Evolutionary conservation across 129 eudicot species (phyloP), one percentile per base, ranked within the genome.

Genomic region (Artemisia annua): DNA sequence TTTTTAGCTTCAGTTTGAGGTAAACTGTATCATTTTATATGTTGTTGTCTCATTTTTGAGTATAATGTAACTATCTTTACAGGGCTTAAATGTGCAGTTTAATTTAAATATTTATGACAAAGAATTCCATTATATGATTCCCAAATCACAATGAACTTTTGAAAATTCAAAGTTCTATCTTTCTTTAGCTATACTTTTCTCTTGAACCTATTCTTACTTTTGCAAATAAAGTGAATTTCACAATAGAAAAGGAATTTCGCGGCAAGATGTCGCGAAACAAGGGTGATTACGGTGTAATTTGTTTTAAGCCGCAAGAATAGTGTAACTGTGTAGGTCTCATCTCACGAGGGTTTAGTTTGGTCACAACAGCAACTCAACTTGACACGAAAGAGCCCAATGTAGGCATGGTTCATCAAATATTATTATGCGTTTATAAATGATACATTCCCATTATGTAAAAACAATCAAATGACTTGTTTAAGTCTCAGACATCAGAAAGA

Each of bases 1-100:
- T 22, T 85, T 85, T 61, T 92, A 78, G 80, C 58, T 67, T 50
- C 71, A n/a, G 51, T 68, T 72, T 5, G 63, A 81, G 74, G 80
- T 63, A 46, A 73, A 30, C 48, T 59, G 75, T 69, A 48, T 48
- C 69, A 60, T 69, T 17, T 52, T 74, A 20, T 50, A 35, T 61
- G 49, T 61, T n/a, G n/a, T n/a, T 70, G 68, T 78, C 56, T 48
- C 69, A 55, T 71, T 64, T 78, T 78, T 64, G 13, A 55, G 73
- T 20, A 17, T 8, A 78, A 56, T 77, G 76, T 77, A 77, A 77
- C 81, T 77, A 77, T 43, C 30, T 69, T 43, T 70, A 77, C 13
- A 77, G 70, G 30, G 81, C 49, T 55, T 60, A 75, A 44, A 55
- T 66, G 67, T 75, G 79, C 73, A 75, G 73, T 75, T 19, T 22